A percentile compares a stretch with the other conserved stretches of the same genome.
phyloP scores from a whole-genome alignment of 73 alveolate species.

The Symbiodinium natans region DNA sequence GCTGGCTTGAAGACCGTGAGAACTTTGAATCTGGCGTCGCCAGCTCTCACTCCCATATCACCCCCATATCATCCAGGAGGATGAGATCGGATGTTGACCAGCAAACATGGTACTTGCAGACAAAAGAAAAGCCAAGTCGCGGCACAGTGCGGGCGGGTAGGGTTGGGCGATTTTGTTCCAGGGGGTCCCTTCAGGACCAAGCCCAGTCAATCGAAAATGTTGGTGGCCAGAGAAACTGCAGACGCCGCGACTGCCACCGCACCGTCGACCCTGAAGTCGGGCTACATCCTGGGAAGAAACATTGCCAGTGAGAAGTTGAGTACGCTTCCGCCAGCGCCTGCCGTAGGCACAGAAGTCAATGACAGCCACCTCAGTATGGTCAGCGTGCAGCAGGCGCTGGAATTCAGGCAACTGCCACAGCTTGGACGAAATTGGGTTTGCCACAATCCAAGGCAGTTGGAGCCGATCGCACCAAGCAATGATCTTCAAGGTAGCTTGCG shows the following conservation, averaged over 20 bases:
- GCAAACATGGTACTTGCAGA: too few species aligned
- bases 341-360: constrained; percentile 10
- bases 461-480: background rate
- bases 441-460: background rate
- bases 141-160: background rate
- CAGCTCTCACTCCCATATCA: too few species aligned
- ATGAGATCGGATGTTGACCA: too few species aligned
- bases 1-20: too few species aligned
- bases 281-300: background rate
- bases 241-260: background rate
- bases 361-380: background rate
- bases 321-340: background rate
- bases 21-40: too few species aligned
- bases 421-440: background rate
- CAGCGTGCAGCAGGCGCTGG: background rate
- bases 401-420: constrained; percentile 14
- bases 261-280: background rate
- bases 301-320: background rate
- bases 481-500: background rate
- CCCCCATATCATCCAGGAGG: too few species aligned
- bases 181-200: background rate
- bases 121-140: background rate
- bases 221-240: background rate
- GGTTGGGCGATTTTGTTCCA: constrained; percentile 1
- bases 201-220: background rate